These are phyloP conservation scores for Neurospora tetraspora DNA, from an alignment of 495 filamentous ascomycete genomes.

Conservation along the genomic window DNA sequence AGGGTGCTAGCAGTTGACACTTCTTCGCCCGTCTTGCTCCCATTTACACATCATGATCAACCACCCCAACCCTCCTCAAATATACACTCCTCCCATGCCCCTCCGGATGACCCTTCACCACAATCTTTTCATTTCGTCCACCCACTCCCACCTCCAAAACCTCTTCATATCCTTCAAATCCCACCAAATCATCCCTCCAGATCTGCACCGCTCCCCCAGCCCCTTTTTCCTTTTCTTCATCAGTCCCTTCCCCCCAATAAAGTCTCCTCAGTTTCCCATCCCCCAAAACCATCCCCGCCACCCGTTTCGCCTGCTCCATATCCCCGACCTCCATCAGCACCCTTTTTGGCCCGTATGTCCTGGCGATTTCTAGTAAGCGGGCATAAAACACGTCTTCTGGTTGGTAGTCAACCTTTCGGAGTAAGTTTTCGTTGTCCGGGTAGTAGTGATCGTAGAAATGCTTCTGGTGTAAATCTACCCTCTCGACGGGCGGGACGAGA, in stretches of 20 bases:
- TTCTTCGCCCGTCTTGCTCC: background rate
- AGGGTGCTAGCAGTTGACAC: background rate
- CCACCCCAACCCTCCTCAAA: background rate
- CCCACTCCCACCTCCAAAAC: background rate
- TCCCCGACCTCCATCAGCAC: slow-evolving; percentile 52
- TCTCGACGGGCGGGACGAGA: slow-evolving; percentile 45
- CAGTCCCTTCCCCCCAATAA: background rate
- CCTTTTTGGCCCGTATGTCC: slow-evolving; percentile 25
- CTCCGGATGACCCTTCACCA: slow-evolving; percentile 23
- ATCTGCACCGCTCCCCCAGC: slow-evolving; percentile 9
- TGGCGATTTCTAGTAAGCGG: slow-evolving; percentile 33
- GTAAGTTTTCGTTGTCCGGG: slow-evolving; percentile 30
- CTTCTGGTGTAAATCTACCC: background rate
- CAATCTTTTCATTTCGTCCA: slow-evolving; percentile 7
- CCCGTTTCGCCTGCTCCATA: slow-evolving; percentile 46
- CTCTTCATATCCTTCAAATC: slow-evolving; percentile 4
- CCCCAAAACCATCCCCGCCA: slow-evolving; percentile 33
- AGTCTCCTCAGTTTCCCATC: no score
- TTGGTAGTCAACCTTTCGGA: slow-evolving; percentile 1
- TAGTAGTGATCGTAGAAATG: slow-evolving; percentile 25
- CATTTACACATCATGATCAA: background rate
- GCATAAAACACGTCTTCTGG: slow-evolving; percentile 54
- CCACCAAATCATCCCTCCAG: slow-evolving; percentile 14
- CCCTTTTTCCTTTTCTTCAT: background rate
- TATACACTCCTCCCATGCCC: slow-evolving; percentile 13